These are phyloP conservation scores for Candida andamanensis DNA, from an alignment of 805 yeast genomes.

Conservation along the genomic window DNA sequence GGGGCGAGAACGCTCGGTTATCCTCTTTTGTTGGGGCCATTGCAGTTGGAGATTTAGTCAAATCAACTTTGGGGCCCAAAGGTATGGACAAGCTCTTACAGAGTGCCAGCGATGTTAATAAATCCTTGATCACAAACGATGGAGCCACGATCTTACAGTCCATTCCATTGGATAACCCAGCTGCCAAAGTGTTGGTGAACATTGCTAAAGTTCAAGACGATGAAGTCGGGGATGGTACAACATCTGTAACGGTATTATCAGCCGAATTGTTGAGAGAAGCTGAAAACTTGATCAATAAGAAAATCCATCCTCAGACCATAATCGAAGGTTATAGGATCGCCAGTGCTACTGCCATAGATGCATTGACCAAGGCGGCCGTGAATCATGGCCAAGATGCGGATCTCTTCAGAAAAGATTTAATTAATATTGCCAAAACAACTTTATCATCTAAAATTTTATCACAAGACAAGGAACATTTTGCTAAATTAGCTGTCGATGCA, in stretches of 20 bases:
- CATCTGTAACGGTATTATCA: conserved; percentile 87
- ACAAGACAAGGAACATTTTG: conserved; percentile 90
- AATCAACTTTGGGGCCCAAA: conserved; percentile 92
- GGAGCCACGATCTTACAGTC: conserved; percentile 96
- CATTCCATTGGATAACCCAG: conserved; percentile 94
- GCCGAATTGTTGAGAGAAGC: conserved; percentile 94
- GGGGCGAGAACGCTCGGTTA: conserved; percentile 97
- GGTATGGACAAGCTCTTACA: conserved; percentile 97
- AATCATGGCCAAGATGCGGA: conserved; percentile 59
- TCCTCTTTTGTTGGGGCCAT: conserved; percentile 98
- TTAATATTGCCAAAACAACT: conserved; percentile 89
- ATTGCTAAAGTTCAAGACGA: conserved; percentile 95
- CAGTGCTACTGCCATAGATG: conserved; percentile 71
- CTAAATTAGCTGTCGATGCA: conserved; percentile 91
- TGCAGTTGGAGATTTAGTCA: conserved; percentile 97
- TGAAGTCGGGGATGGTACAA: conserved; percentile 98
- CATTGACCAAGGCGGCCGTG: conserved; percentile 73
- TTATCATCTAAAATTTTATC: conserved; percentile 87
- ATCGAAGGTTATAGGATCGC: conserved; percentile 95
- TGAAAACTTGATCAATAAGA: conserved; percentile 83
- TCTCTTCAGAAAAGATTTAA: conserved; percentile 67
- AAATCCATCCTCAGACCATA: conserved; percentile 96
- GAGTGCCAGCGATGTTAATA: conserved; percentile 69
- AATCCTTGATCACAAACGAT: conserved; percentile 86
- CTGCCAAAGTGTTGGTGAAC: conserved; percentile 93